Evolutionary conservation across 2,329 filamentous ascomycete genomes (phyloP).

Genomic region (Paraphaeosphaeria minitans): DNA sequence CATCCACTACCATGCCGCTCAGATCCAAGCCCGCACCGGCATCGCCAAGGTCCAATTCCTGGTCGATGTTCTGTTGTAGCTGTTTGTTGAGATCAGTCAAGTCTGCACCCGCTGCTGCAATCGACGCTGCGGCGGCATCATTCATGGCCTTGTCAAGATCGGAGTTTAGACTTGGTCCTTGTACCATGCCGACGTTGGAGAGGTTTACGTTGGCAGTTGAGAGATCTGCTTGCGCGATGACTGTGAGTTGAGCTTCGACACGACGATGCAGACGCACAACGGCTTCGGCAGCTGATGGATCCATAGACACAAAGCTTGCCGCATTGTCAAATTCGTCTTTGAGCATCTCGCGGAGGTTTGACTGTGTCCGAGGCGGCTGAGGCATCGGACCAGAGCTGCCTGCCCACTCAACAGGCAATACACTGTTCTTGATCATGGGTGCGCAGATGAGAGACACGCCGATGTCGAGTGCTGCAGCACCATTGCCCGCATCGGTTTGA

Average conservation of each 20-base stretch:
- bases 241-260: conserved; percentile 67
- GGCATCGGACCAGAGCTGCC: conserved; percentile 33
- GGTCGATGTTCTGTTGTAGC: conserved; percentile 39
- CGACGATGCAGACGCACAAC: conserved; percentile 66
- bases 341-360: conserved; percentile 66
- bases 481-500: conserved; percentile 64
- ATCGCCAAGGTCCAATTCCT: conserved; percentile 30
- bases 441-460: conserved; percentile 72
- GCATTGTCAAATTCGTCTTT: conserved; percentile 64
- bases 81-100: conserved; percentile 40
- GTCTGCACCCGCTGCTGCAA: conserved; percentile 32
- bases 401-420: conserved; percentile 42
- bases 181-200: conserved; percentile 35
- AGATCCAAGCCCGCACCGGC: conserved; percentile 35
- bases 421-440: conserved; percentile 54
- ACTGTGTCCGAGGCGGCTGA: conserved; percentile 43
- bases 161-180: conserved; percentile 31
- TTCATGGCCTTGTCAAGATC: conserved; percentile 45
- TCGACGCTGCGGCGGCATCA: conserved; percentile 38
- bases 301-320: conserved; percentile 61
- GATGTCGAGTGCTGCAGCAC: conserved; percentile 69
- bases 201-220: conserved; percentile 34
- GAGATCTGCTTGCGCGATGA: conserved; percentile 29
- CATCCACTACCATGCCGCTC: conserved; percentile 34
- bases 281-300: conserved; percentile 63